Conservation (phyloP, 148 eudicot species). For the Vaccinium myrtillus region DNA sequence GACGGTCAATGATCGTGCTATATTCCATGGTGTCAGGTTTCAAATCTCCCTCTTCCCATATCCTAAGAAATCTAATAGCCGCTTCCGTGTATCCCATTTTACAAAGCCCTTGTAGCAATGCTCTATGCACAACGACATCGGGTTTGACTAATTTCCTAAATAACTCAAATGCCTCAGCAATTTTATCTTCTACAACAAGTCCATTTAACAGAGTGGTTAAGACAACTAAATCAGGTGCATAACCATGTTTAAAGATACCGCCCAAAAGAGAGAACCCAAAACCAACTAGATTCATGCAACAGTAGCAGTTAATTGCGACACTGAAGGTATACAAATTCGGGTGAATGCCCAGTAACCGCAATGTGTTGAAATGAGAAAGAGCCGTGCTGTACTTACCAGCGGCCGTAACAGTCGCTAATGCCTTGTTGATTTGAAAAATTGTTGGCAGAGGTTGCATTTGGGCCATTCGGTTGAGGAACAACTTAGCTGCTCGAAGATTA, state of each 20-base stretch:
- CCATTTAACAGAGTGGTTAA: background rate
- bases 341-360: background rate
- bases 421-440: background rate
- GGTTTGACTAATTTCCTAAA: background rate
- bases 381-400: background rate
- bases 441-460: background rate
- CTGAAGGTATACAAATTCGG: background rate
- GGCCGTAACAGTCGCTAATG: background rate
- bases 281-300: background rate
- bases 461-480: background rate
- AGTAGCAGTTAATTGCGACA: background rate
- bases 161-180: background rate
- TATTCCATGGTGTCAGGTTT: background rate
- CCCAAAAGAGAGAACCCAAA: background rate
- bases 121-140: background rate
- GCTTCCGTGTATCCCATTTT: background rate
- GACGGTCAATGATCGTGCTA: conserved; percentile 6
- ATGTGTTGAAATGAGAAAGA: background rate
- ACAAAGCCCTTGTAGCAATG: background rate
- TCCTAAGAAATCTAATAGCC: conserved; percentile 9
- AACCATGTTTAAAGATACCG: background rate
- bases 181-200: background rate
- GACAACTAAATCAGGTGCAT: background rate
- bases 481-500: no score
- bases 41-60: background rate